Evolutionary conservation across 176 grass and related monocot species (phyloP).

Genomic region (Hsuehochloa calcarea): DNA sequence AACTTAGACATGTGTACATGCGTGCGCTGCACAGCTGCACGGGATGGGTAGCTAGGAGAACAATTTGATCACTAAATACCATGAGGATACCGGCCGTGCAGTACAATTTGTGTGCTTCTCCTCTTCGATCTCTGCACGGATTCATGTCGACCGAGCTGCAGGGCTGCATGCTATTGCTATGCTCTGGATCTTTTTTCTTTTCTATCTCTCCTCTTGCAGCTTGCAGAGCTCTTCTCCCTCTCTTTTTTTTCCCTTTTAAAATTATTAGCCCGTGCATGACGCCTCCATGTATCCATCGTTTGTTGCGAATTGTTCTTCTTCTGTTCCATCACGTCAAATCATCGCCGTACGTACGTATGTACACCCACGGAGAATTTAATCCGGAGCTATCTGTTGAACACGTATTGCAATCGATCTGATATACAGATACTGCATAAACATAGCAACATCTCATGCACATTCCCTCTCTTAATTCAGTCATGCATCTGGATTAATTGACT

Average conservation of each 20-base stretch:
- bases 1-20: conserved; percentile 26
- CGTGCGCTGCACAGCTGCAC: no score
- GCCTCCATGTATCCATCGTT: background rate
- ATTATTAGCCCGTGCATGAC: background rate
- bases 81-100: conserved; percentile 51
- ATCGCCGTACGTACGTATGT: background rate
- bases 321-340: conserved; percentile 35
- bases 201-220: background rate
- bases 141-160: background rate
- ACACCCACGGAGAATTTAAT: conserved; percentile 23
- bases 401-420: background rate
- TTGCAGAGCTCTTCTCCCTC: background rate
- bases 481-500: background rate
- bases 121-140: background rate
- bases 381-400: conserved; percentile 25
- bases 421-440: background rate
- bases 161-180: background rate
- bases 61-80: conserved; percentile 73
- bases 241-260: background rate
- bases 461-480: no score
- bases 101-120: conserved; percentile 15
- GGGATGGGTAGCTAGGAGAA: conserved; percentile 25
- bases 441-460: no score
- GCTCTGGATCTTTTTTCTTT: background rate
- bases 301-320: conserved; percentile 10